phyloP scores from a whole-genome alignment of 2,329 filamentous ascomycete species.

The Paracoccidioides brasiliensis region DNA sequence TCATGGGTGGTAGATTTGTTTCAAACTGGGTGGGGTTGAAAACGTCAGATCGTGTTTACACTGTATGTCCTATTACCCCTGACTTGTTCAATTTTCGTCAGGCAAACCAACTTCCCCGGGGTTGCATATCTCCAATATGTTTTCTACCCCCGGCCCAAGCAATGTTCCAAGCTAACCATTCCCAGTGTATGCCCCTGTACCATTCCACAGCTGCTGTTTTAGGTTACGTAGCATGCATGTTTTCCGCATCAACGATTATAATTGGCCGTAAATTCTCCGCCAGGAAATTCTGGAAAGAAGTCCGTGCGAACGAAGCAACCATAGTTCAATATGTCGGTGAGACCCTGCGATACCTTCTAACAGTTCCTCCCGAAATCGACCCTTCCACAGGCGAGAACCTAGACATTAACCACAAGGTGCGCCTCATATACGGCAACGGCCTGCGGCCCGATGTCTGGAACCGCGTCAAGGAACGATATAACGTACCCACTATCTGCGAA shows the following conservation, averaged over 20 bases:
- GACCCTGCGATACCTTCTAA: conserved; percentile 68
- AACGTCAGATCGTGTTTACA: conserved; percentile 58
- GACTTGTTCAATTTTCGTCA: too few relatives aligned
- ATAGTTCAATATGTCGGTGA: conserved; percentile 81
- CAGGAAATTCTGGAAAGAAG: conserved; percentile 62
- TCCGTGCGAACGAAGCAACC: conserved; percentile 56
- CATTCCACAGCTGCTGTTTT: conserved; percentile 67
- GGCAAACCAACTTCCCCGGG: too few relatives aligned
- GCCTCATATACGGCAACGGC: conserved; percentile 70
- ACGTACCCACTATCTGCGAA: conserved; percentile 58
- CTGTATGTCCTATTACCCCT: conserved; percentile 35
- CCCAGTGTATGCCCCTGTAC: conserved; percentile 73
- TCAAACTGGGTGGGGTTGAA: conserved; percentile 45
- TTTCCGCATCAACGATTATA: conserved; percentile 51
- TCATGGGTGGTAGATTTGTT: conserved; percentile 41
- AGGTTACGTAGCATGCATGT: conserved; percentile 50
- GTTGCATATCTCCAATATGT: too few relatives aligned
- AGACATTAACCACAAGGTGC: conserved; percentile 61
- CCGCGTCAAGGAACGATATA: conserved; percentile 67
- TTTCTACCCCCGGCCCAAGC: too few relatives aligned
- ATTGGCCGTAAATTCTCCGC: conserved; percentile 69
- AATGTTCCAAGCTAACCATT: conserved; percentile 6
- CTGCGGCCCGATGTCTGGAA: conserved; percentile 78
- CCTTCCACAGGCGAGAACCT: conserved; percentile 51
- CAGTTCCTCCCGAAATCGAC: conserved; percentile 49